Evolutionary conservation across 148 eudicot species (phyloP).

Genomic region (Fagopyrum esculentum): DNA sequence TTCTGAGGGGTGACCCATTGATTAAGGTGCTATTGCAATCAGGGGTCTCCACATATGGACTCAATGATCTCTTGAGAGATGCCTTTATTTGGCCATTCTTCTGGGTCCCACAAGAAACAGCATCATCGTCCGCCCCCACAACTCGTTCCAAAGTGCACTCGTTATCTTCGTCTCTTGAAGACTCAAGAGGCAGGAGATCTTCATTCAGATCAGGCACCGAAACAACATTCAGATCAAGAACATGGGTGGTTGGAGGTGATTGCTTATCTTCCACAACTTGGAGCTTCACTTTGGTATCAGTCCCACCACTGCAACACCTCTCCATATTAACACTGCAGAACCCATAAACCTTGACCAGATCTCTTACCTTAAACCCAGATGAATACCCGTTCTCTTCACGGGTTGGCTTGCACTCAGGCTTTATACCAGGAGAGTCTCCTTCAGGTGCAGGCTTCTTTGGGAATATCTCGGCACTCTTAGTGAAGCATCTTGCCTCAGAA

Average conservation of each 20-base stretch:
- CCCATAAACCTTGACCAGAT: slow-evolving; percentile 56
- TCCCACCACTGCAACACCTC: slow-evolving; percentile 26
- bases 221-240: slow-evolving; percentile 65
- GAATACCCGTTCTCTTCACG: slow-evolving; percentile 30
- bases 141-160: slow-evolving; percentile 30
- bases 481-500: slow-evolving; percentile 82
- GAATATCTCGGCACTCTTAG: slow-evolving; percentile 60
- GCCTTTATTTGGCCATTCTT: slow-evolving; percentile 28
- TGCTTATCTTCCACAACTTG: slow-evolving; percentile 36
- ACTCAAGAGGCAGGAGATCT: slow-evolving; percentile 65
- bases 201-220: slow-evolving; percentile 89
- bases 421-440: slow-evolving; percentile 35
- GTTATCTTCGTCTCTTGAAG: slow-evolving; percentile 60
- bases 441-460: slow-evolving; percentile 29
- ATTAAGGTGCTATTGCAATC: slow-evolving; percentile 73
- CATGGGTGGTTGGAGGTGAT: slow-evolving; percentile 39
- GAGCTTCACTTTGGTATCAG: slow-evolving; percentile 16
- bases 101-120: slow-evolving; percentile 43
- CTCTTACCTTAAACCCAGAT: slow-evolving; percentile 70
- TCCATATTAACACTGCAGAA: slow-evolving; percentile 31
- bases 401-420: slow-evolving; percentile 22
- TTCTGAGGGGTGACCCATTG: slow-evolving; percentile 39
- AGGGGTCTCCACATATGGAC: slow-evolving; percentile 31
- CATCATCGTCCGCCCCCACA: slow-evolving; percentile 52
- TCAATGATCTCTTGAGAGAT: slow-evolving; percentile 45